Percentiles rank a stretch among this genome's conserved stretches.
Evolutionary conservation across 179 eudicot genomes (phyloP).

Genomic region (Nepenthes alata): DNA sequence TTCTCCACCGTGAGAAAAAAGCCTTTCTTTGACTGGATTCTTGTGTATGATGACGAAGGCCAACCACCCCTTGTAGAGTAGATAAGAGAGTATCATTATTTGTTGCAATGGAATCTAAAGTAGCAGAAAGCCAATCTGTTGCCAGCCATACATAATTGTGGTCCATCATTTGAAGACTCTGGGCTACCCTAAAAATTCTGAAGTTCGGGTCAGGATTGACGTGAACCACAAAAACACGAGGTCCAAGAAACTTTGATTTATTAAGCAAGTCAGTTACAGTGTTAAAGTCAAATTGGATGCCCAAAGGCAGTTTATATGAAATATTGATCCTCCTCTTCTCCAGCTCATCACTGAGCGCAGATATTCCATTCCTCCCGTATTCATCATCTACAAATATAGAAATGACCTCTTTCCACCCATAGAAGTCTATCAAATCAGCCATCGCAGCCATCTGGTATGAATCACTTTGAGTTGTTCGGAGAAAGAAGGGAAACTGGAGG

Average conservation of each 20-base stretch:
- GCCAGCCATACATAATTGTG: constrained; percentile 52
- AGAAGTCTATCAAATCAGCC: constrained; percentile 29
- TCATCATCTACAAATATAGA: constrained; percentile 48
- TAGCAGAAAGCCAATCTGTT: constrained; percentile 39
- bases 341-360: constrained; percentile 36
- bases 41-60: constrained; percentile 37
- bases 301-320: constrained; percentile 32
- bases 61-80: constrained; percentile 32
- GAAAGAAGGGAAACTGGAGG: constrained; percentile 34
- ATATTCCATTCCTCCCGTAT: constrained; percentile 40
- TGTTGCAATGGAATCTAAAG: constrained; percentile 21
- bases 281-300: constrained; percentile 18
- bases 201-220: constrained; percentile 35
- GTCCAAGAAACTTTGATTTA: constrained; percentile 29
- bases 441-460: constrained; percentile 39
- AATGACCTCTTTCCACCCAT: constrained; percentile 40
- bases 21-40: constrained; percentile 19
- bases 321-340: constrained; percentile 30
- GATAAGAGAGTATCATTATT: constrained; percentile 10
- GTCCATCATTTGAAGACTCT: constrained; percentile 38
- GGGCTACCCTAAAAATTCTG: constrained; percentile 26
- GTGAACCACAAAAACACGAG: constrained; percentile 42
- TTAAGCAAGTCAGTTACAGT: constrained; percentile 20
- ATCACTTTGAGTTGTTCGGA: constrained; percentile 34
- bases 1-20: constrained; percentile 23